phyloP scores from a whole-genome alignment of 352 stramenopile genomes.

The Globisporangium nodosum region DNA sequence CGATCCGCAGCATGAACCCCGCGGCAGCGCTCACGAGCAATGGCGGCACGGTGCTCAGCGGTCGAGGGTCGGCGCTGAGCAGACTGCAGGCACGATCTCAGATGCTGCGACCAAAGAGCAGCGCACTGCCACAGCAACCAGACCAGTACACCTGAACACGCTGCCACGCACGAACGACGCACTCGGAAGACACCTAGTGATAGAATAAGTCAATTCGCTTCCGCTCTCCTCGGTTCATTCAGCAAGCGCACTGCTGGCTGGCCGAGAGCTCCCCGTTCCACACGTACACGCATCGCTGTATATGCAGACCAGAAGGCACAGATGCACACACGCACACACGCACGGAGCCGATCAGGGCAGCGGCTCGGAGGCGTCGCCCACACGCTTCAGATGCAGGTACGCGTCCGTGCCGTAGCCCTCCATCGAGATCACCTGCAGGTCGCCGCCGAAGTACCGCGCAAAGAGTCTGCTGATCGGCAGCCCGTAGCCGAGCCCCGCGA shows the following conservation, averaged over 20 bases:
- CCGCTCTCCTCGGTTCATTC: neutral
- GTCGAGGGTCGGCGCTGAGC: conserved; percentile 14
- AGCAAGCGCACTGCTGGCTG: neutral
- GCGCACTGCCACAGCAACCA: conserved; percentile 5
- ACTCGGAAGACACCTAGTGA: neutral
- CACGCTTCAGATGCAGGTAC: conserved; percentile 92
- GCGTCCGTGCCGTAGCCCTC: conserved; percentile 99
- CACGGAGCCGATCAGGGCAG: conserved; percentile 40
- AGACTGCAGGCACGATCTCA: conserved; percentile 57
- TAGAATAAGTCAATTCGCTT: conserved; percentile 11
- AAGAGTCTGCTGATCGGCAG: conserved; percentile 96
- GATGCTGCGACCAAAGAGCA: conserved; percentile 48
- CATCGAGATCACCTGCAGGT: conserved; percentile 99
- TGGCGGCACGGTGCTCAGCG: conserved; percentile 9
- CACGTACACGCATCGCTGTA: neutral
- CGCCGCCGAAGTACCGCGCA: conserved; percentile 98
- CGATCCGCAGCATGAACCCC: conserved; percentile 4
- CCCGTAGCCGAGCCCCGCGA: conserved; percentile 96
- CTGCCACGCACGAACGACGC: neutral
- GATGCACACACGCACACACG: no score
- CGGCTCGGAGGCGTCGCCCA: conserved; percentile 88
- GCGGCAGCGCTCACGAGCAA: conserved; percentile 15
- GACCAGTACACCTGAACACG: neutral
- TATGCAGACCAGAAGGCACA: neutral
- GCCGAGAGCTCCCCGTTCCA: neutral